Evolutionary conservation across 805 yeast genomes (phyloP).

Genomic region (Cyberlindnera maclurae): DNA sequence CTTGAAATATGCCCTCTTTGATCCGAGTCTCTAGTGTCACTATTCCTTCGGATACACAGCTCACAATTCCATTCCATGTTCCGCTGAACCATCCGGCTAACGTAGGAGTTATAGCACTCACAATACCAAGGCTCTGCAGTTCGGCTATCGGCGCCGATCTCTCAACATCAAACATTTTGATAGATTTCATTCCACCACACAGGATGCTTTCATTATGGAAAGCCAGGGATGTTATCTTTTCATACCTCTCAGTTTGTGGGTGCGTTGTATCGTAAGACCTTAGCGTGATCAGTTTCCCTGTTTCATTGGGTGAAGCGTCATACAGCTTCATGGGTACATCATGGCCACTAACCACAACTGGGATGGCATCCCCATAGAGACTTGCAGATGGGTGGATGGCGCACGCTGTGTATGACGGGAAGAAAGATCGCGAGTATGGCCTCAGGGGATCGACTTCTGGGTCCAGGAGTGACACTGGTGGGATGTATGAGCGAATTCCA

Average conservation of each 20-base stretch:
- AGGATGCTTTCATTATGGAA: conserved; percentile 21
- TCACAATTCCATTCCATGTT: conserved; percentile 27
- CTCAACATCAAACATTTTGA: conserved; percentile 26
- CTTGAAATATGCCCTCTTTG: conserved; percentile 28
- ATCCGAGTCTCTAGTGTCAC: conserved; percentile 12
- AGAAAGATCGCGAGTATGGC: conserved; percentile 30
- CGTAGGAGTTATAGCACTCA: conserved; percentile 12
- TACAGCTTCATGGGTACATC: conserved; percentile 31
- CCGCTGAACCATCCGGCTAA: conserved; percentile 23
- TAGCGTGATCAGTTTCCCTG: conserved; percentile 10
- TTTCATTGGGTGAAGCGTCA: conserved; percentile 17
- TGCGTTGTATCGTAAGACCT: conserved; percentile 26
- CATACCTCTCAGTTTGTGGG: conserved; percentile 27
- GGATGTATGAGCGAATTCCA: conserved; percentile 30
- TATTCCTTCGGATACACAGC: conserved; percentile 24
- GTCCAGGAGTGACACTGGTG: conserved; percentile 23
- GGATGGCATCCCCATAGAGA: conserved; percentile 21
- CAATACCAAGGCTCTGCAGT: conserved; percentile 12
- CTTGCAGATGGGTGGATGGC: conserved; percentile 30
- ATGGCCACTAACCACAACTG: conserved; percentile 25
- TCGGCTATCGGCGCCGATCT: conserved; percentile 18
- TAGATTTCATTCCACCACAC: conserved; percentile 25
- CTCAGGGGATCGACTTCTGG: conserved; percentile 14
- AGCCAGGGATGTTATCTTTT: conserved; percentile 24
- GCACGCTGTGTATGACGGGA: conserved; percentile 26